These are phyloP conservation scores for Misopates orontium DNA, from an alignment of 257 asterid species.

Conservation along the genomic window DNA sequence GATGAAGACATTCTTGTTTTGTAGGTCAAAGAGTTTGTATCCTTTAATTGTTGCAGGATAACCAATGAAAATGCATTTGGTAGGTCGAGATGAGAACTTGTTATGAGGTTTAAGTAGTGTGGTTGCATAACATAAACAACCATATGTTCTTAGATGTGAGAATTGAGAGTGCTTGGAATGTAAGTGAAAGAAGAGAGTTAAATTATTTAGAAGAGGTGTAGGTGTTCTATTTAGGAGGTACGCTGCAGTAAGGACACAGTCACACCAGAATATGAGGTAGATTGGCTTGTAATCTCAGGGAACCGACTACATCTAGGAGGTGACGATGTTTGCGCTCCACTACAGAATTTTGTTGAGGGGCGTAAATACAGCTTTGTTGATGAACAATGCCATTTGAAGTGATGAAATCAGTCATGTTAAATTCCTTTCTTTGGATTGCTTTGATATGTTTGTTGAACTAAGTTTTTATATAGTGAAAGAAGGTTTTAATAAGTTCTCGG, in stretches of 20 bases:
- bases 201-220: not conserved
- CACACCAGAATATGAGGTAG: not conserved
- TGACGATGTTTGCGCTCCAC: not conserved
- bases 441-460: not conserved
- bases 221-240: not conserved
- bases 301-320: not conserved
- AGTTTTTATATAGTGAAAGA: not conserved
- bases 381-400: not conserved
- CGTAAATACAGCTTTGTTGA: not conserved
- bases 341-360: not conserved
- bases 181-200: not conserved
- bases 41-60: not conserved
- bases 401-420: not conserved
- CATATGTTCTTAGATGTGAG: slow-evolving; percentile 3
- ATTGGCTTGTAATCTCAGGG: not conserved
- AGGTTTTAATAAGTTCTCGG: not conserved
- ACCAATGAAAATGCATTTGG: not conserved
- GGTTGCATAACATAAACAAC: not conserved
- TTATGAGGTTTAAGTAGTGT: not conserved
- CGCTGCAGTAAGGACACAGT: not conserved
- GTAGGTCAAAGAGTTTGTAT: not conserved
- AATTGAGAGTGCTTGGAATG: not conserved
- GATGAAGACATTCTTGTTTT: not conserved
- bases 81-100: not conserved
- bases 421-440: not conserved